Evolutionary conservation across 2,329 filamentous ascomycete species (phyloP), one percentile per base, ranked within the genome.

Genomic region (Calonectria montana): DNA sequence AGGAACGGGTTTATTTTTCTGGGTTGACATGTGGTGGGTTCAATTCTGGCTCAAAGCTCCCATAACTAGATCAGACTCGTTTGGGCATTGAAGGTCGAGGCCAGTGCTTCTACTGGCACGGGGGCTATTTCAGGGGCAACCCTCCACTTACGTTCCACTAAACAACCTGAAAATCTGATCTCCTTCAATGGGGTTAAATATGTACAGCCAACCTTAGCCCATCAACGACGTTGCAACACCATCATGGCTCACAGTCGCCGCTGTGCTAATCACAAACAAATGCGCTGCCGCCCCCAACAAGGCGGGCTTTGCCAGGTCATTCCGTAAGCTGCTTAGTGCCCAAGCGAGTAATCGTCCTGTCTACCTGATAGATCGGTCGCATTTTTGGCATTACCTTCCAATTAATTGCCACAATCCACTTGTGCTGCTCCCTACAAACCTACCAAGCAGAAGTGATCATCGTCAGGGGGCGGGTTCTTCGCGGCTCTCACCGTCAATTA

Each of bases 161-260:
- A 59, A 35, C 29, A 65, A 59, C 53, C 53, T 59, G 53, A 59
- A 39, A 59, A 21, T 59, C 31, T 50, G 62, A 21, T 45, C 62
- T 35, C 45, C 25, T 65, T 65, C 62, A 53, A 37, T 65, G 62
- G 62, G 62, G 39, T 59, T 50, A 50, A 47, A 37, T 47, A 50
- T n/a, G n/a, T n/a, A n/a, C 29, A 48, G 27, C 12, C 37, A 35
- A 39, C 61, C 68, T 70, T 62, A 70, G 68, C 50, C 62, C 62
- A 65, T 65, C 39, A 62, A 70, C 66, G 68, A 65, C 68, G 68
- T 66, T 65, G 68, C 31, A 25, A 16, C 37, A 45, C 57, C 57
- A 62, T 45, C 57, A 62, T 25, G 53, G 53, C 57, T 39, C 18
- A 18, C 57, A 29, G 37, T 62, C 37, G 57, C 57, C 57, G 57